Percentiles rank a stretch among this genome's conserved stretches.
These are phyloP conservation scores for Suzukiozyma palmioleophila DNA, from an alignment of 1,139 yeast species.

Conservation along the genomic window DNA sequence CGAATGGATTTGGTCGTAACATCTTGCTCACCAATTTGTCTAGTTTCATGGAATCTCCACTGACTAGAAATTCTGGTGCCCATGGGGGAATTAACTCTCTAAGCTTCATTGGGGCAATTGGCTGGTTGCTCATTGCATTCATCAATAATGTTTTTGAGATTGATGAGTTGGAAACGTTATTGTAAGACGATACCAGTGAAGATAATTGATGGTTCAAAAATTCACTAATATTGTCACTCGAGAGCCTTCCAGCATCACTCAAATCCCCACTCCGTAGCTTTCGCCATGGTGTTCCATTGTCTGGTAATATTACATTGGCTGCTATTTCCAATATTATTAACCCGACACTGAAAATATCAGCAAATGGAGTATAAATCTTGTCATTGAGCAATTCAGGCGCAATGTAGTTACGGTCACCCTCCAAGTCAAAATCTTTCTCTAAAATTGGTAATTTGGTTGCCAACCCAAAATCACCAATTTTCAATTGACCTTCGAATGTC, in stretches of 20 bases:
- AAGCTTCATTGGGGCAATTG: constrained; percentile 6
- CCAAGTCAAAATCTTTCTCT: constrained; percentile 71
- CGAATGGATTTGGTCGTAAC: constrained; percentile 83
- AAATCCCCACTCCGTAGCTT: constrained; percentile 92
- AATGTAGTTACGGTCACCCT: constrained; percentile 95
- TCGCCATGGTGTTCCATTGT: constrained; percentile 97
- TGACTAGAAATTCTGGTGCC: constrained; percentile 82
- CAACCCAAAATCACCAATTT: constrained; percentile 78
- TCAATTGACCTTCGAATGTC: constrained; percentile 88
- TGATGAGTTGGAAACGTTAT: constrained; percentile 18
- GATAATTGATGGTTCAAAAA: constrained; percentile 39
- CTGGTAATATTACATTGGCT: constrained; percentile 91
- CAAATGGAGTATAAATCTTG: constrained; percentile 83
- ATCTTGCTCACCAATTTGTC: constrained; percentile 83
- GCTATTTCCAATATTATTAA: constrained; percentile 92
- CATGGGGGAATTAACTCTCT: constrained; percentile 55
- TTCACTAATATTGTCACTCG: constrained; percentile 49
- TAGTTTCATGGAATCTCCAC: constrained; percentile 62
- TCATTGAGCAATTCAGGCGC: constrained; percentile 92
- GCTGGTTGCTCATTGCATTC: constrained; percentile 4
- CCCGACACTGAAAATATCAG: constrained; percentile 92
- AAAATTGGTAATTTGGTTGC: constrained; percentile 51
- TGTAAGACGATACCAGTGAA: constrained; percentile 33
- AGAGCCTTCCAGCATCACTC: constrained; percentile 88
- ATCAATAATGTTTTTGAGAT: constrained; percentile 3